Percentiles rank a stretch among this genome's conserved stretches.
These are phyloP conservation scores for Neoboletus subvelutipes DNA, from an alignment of 768 basidiomycete species.

Conservation along the genomic window DNA sequence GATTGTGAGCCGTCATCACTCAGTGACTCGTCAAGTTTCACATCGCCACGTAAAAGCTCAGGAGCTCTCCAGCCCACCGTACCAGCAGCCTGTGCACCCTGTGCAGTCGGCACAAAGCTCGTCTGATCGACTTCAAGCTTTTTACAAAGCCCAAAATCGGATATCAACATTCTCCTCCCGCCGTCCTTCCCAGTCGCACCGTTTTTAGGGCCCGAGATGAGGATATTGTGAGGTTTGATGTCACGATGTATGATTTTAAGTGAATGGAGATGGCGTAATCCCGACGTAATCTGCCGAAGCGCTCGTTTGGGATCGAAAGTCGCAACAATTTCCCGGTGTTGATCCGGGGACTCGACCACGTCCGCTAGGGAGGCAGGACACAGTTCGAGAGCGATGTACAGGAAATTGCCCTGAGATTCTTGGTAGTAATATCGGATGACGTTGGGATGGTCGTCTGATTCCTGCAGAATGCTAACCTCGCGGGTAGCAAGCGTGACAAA, in stretches of 20 bases:
- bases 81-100: constrained; percentile 87
- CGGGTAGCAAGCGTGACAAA: constrained; percentile 93
- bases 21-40: constrained; percentile 79
- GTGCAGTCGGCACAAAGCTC: constrained; percentile 89
- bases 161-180: constrained; percentile 82
- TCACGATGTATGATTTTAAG: constrained; percentile 97
- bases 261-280: constrained; percentile 86
- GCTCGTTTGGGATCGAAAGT: constrained; percentile 88
- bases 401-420: constrained; percentile 89
- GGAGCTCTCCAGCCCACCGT: constrained; percentile 98
- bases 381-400: constrained; percentile 96
- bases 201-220: constrained; percentile 71
- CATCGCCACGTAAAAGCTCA: constrained; percentile 91
- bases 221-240: constrained; percentile 98
- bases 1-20: constrained; percentile 64
- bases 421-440: constrained; percentile 99
- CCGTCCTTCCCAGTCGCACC: constrained; percentile 41
- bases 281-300: constrained; percentile 80
- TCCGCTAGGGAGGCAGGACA: constrained; percentile 90
- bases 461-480: constrained; percentile 92
- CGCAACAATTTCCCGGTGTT: constrained; percentile 73
- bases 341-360: constrained; percentile 76
- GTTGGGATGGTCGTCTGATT: constrained; percentile 97
- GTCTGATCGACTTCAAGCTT: constrained; percentile 95
- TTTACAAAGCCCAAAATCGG: constrained; percentile 97